phyloP scores from a whole-genome alignment of 441 rosid species.

The Hypseocharis bilobata region DNA sequence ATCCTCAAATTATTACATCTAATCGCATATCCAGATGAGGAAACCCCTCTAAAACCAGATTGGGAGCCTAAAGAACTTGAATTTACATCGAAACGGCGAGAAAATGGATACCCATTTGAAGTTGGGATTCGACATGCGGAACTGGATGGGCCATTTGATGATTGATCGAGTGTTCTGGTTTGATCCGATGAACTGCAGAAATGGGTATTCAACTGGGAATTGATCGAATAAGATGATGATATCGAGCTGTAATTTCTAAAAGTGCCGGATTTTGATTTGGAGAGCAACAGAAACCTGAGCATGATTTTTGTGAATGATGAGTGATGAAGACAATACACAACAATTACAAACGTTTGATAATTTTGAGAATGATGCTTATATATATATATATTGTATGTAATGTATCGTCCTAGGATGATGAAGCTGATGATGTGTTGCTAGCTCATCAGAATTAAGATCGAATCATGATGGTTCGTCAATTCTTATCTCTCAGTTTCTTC shows the following conservation, averaged over 20 bases:
- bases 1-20: constrained; percentile 18
- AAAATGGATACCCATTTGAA: constrained; percentile 23
- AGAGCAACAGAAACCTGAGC: constrained; percentile 34
- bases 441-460: neutral
- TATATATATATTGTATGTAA: neutral
- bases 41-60: constrained; percentile 11
- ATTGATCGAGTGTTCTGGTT: neutral
- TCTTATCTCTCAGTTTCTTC: no score
- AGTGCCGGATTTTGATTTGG: constrained; percentile 21
- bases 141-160: neutral
- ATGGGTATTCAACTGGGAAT: constrained; percentile 4
- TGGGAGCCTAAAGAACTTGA: constrained; percentile 22
- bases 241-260: constrained; percentile 21
- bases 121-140: constrained; percentile 13
- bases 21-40: constrained; percentile 29
- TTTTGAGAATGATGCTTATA: neutral
- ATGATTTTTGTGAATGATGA: no score
- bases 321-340: neutral
- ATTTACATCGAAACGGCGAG: constrained; percentile 20
- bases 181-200: constrained; percentile 13
- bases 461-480: no score
- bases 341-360: neutral
- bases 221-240: constrained; percentile 15
- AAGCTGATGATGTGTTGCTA: neutral
- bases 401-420: neutral